Evolutionary conservation across 345 rosid genomes (phyloP), one percentile per base, ranked within the genome.

Genomic region (Camelina sativa): DNA sequence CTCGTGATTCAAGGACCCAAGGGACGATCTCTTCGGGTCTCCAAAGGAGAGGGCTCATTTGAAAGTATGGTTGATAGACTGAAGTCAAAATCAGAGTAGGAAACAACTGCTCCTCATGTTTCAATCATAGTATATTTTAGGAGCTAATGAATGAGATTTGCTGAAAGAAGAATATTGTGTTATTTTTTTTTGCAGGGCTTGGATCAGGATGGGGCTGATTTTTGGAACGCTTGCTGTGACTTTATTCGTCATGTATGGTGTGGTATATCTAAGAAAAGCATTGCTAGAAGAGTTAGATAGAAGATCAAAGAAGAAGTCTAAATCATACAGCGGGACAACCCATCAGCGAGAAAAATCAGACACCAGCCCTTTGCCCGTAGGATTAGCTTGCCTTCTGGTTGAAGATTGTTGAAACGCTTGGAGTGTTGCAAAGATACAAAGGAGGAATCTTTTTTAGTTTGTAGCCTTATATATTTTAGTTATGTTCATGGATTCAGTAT

Each of bases 61-160:
- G 62, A 67, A 10, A 6, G n/a, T 15, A 67, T 67, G 72, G 38
- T 67, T 54, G 51, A 8, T 34, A 3, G 22, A 3, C 2, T 54
- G 51, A 54, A 38, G 62, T 38, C 74, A 12, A 9, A 30, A 20
- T 57, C 65, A 30, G 74, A 69, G 74, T 69, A 69, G 30, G 55
- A 56, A 40, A 56, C 13, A 43, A 20, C 22, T 20, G 22, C 55
- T 30, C 34, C 4, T 56, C 64, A 16, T 55, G 55, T 56, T 28
- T 28, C 43, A 30, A 13, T 25, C 23, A 17, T 48, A 16, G 11
- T 8, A 38, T 34, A 43, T 43, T 37, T 38, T 54, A 15, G 13
- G 51, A 41, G 35, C n/a, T 15, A 17, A 54, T 55, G 62, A 40
- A 12, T 35, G 17, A 40, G 40, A 11, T 37, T 12, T 61, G 1